These are phyloP conservation scores for Inga laurina DNA, from an alignment of 306 rosid species.

Conservation along the genomic window DNA sequence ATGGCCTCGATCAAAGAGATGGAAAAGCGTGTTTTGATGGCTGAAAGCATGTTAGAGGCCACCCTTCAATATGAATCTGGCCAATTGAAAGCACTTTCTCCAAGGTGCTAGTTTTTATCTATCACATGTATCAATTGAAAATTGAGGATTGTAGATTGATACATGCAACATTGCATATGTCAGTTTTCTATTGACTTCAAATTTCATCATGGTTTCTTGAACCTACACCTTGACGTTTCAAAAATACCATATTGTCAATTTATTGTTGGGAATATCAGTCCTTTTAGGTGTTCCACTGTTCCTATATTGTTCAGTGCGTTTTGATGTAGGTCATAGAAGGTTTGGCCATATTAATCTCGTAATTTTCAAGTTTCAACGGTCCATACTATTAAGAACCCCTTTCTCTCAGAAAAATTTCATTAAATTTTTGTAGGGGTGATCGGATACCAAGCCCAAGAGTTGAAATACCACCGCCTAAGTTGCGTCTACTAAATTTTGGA, in stretches of 20 bases:
- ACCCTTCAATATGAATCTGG: conserved; percentile 97
- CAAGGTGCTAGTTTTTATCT: conserved; percentile 53
- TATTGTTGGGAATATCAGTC: conserved; percentile 12
- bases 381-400: conserved; percentile 18
- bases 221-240: conserved; percentile 18
- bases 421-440: conserved; percentile 50
- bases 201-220: conserved; percentile 8
- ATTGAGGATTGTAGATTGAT: background rate
- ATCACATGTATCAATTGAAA: conserved; percentile 10
- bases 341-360: background rate
- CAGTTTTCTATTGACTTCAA: conserved; percentile 20
- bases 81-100: conserved; percentile 77
- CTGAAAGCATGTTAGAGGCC: conserved; percentile 93
- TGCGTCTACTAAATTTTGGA: conserved; percentile 71
- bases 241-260: background rate
- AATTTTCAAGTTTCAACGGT: background rate
- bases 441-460: conserved; percentile 38
- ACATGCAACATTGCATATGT: background rate
- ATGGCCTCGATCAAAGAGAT: conserved; percentile 65
- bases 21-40: conserved; percentile 81
- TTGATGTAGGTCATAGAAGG: background rate
- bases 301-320: conserved; percentile 4
- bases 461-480: conserved; percentile 56
- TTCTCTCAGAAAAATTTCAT: conserved; percentile 30
- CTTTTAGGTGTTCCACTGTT: conserved; percentile 20